Base-by-base conservation (phyloP, 2,329 filamentous ascomycete species). In the Neonectria magnoliae region DNA sequence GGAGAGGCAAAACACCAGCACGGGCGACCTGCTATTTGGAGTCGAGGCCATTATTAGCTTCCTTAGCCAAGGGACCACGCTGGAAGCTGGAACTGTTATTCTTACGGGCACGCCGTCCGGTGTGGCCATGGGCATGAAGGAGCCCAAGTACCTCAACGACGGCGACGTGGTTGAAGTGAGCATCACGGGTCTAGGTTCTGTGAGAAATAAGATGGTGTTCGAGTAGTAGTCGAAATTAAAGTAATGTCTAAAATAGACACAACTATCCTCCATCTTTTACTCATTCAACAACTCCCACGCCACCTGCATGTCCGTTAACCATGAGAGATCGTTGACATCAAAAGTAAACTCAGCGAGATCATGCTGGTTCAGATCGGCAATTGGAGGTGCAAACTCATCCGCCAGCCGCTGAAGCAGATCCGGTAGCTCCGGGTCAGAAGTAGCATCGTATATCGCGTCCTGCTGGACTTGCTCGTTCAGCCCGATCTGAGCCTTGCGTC, bases 21-120 rank as follows among this genome's bases (percentile, higher is more conserved):
- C 81, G 0, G 77, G 80, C 1, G 81, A 87, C 54, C 68, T 89
- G 25, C 84, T 88, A 16, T 86, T 86, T 66, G 77, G 77, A 0
- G 79, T 85, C 6, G 79, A 82, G 16, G 78, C 77, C 1, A 77
- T 88, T 6, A 77, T 87, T 18, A 77, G 77, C 54, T 84, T 83
- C 7, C 72, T 83, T 18, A 84, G 81, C 41, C 81, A 80, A 42
- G 84, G 82, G 0, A 82, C 82, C n/a, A 88, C 85, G 0, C 67
- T 88, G 0, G 78, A 83, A 65, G 76, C 80, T 0, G 85, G 86
- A 1, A 84, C 86, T 20, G 79, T 87, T 0, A 77, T 88, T 44
- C 78, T 85, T 4, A 85, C 82, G 1, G 82, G 84, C 1, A 86
- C 84, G 36, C 78, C 78, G 1, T 78, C 80, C 1, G 84, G 84